Evolutionary conservation across 768 basidiomycete species (phyloP).

Genomic region (Candolleomyces efflorescens): DNA sequence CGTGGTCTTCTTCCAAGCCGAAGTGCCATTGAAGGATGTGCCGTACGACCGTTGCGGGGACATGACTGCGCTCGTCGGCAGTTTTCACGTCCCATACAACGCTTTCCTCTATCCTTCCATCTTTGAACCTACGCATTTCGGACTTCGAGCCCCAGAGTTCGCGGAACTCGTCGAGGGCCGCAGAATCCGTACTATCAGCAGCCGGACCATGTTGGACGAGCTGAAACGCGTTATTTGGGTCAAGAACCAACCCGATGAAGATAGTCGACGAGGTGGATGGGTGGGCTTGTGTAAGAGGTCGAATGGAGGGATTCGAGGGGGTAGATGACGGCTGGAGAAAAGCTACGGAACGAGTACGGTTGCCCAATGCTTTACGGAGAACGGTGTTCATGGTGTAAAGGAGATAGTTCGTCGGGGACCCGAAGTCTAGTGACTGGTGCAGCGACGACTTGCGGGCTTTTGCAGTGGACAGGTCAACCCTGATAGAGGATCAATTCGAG

Average conservation of each 20-base stretch:
- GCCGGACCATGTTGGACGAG: slow-evolving; percentile 92
- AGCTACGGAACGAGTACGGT: slow-evolving; percentile 62
- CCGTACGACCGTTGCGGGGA: slow-evolving; percentile 69
- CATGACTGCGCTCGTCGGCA: slow-evolving; percentile 72
- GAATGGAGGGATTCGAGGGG: slow-evolving; percentile 22
- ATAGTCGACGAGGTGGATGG: slow-evolving; percentile 47
- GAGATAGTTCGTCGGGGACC: slow-evolving; percentile 54
- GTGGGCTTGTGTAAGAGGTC: slow-evolving; percentile 50
- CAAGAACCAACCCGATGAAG: slow-evolving; percentile 72
- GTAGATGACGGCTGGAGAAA: slow-evolving; percentile 32
- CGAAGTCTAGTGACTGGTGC: slow-evolving; percentile 51
- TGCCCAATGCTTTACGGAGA: slow-evolving; percentile 65
- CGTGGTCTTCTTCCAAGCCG: slow-evolving; percentile 46
- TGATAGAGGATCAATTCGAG: slow-evolving; percentile 19
- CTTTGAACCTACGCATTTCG: slow-evolving; percentile 92
- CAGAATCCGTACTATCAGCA: slow-evolving; percentile 54
- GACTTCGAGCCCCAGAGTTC: slow-evolving; percentile 90
- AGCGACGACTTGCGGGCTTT: slow-evolving; percentile 39
- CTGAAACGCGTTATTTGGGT: slow-evolving; percentile 68
- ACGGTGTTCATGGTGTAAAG: slow-evolving; percentile 46
- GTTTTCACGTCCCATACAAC: slow-evolving; percentile 94
- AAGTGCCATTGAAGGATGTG: slow-evolving; percentile 80
- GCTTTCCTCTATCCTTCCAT: slow-evolving; percentile 86
- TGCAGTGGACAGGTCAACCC: slow-evolving; percentile 52
- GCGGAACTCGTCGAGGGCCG: slow-evolving; percentile 58